Percentiles rank a stretch among this genome's conserved stretches.
These are phyloP conservation scores for Yarrowia sp. DNA, from an alignment of 805 yeast genomes.

Conservation along the genomic window DNA sequence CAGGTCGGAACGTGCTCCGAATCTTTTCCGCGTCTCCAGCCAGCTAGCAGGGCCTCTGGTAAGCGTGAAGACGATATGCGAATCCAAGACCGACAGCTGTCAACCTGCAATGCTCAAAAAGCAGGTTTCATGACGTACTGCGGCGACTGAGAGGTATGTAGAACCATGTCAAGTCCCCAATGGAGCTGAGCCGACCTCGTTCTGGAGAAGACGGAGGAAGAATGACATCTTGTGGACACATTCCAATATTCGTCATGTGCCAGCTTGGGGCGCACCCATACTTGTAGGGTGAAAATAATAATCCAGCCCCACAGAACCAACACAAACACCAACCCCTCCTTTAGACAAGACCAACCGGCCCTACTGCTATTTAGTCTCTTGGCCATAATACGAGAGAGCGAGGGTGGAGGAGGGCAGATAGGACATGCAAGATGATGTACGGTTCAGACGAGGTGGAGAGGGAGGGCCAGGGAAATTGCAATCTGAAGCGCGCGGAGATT, in stretches of 20 bases:
- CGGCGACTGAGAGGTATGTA: not conserved
- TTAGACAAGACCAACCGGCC: not conserved
- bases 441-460: not conserved
- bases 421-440: not conserved
- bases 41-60: too few species aligned
- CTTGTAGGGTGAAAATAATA: too few species aligned
- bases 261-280: not conserved
- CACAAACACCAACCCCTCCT: not conserved
- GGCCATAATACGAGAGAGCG: conserved; percentile 8
- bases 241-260: not conserved
- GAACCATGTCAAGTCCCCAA: not conserved
- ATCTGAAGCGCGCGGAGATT: not conserved
- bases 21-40: too few species aligned
- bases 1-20: too few species aligned
- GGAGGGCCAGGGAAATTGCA: not conserved
- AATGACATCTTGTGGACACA: too few species aligned
- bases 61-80: too few species aligned
- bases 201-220: too few species aligned
- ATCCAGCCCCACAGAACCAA: not conserved
- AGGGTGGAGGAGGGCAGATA: not conserved
- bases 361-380: conserved; percentile 4
- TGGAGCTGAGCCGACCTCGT: not conserved
- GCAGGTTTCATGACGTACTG: too few species aligned
- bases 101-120: too few species aligned
- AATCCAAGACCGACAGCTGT: not conserved